Evolutionary conservation across 2,329 filamentous ascomycete genomes (phyloP).

Genomic region (Alternaria postmessia): DNA sequence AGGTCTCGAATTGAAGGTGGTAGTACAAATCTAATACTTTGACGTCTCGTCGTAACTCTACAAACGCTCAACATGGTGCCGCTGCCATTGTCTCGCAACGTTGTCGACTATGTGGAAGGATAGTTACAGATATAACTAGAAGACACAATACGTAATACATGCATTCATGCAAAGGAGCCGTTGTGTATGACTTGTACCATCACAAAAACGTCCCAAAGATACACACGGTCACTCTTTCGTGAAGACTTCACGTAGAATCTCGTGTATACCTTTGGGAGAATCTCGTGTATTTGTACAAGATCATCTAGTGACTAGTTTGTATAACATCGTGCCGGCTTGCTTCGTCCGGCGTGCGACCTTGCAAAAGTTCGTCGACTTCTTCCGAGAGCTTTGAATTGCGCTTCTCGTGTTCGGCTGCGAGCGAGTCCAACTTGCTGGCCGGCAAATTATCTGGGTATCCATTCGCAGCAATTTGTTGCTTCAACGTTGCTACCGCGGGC

Average conservation of each 20-base stretch:
- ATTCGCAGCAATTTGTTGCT: slow-evolving; percentile 3
- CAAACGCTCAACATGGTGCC: not conserved
- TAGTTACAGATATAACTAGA: not conserved
- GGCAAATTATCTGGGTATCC: slow-evolving; percentile 15
- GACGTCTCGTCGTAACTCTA: not conserved
- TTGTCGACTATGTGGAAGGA: not conserved
- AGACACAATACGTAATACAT: not conserved
- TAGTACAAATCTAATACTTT: slow-evolving; percentile 13
- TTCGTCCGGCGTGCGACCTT: not conserved
- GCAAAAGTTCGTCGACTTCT: not conserved
- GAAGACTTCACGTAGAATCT: no score
- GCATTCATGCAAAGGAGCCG: not conserved
- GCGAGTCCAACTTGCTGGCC: no score
- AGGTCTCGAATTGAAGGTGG: not conserved
- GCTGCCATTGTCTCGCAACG: not conserved
- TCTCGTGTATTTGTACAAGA: not conserved
- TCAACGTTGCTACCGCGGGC: not conserved
- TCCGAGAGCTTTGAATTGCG: not conserved
- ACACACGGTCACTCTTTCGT: not conserved
- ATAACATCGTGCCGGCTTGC: not conserved
- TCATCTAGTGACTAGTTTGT: not conserved
- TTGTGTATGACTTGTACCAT: no score
- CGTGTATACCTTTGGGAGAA: no score
- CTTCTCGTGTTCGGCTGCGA: no score
- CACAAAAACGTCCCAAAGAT: no score